These are phyloP conservation scores for Exophiala viscosa DNA, from an alignment of 2,329 filamentous ascomycete genomes.

Conservation along the genomic window DNA sequence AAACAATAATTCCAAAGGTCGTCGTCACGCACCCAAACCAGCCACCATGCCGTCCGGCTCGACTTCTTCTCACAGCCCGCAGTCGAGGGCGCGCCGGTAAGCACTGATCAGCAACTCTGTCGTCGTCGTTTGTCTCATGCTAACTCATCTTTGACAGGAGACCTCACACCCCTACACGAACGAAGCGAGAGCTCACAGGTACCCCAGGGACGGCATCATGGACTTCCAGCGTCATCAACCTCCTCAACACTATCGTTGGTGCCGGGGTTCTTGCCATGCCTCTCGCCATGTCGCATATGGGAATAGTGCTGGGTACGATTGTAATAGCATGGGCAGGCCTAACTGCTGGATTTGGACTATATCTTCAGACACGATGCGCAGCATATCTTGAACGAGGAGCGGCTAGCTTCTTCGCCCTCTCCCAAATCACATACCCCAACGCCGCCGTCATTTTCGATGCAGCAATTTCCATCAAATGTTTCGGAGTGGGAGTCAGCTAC, in stretches of 20 bases:
- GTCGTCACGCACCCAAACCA: not conserved
- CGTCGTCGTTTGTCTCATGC: slow-evolving; percentile 87
- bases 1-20: too few relatives aligned
- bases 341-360: slow-evolving; percentile 87
- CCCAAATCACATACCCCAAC: slow-evolving; percentile 94
- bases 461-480: slow-evolving; percentile 96
- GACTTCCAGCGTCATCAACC: slow-evolving; percentile 87
- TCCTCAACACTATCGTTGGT: slow-evolving; percentile 95
- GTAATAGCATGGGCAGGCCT: slow-evolving; percentile 89
- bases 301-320: slow-evolving; percentile 76
- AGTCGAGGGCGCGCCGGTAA: slow-evolving; percentile 24
- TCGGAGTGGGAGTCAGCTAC: slow-evolving; percentile 94
- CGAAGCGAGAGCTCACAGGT: slow-evolving; percentile 65
- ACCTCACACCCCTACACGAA: slow-evolving; percentile 32
- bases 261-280: slow-evolving; percentile 94
- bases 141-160: slow-evolving; percentile 57
- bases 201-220: slow-evolving; percentile 73
- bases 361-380: slow-evolving; percentile 88
- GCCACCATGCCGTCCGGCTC: slow-evolving; percentile 11
- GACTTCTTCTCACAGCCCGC: slow-evolving; percentile 16
- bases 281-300: slow-evolving; percentile 92
- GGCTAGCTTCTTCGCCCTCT: slow-evolving; percentile 93
- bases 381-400: slow-evolving; percentile 86
- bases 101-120: slow-evolving; percentile 68
- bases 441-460: slow-evolving; percentile 92